These are phyloP conservation scores for Fraxinus anomala DNA, from an alignment of 257 asterid genomes.

Conservation along the genomic window DNA sequence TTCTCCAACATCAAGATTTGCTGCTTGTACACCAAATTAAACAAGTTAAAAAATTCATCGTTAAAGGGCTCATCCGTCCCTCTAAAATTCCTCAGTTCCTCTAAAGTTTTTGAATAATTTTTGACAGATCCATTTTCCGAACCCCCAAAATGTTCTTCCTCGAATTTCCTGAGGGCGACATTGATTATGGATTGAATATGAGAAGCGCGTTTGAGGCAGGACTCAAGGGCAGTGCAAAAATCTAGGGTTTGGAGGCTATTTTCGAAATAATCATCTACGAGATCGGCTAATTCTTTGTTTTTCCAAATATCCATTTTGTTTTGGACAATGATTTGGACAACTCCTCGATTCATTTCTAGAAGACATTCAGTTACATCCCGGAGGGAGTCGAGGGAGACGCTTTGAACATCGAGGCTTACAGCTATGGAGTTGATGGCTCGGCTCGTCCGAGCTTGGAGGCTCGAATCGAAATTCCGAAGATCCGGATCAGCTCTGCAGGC, in stretches of 20 bases:
- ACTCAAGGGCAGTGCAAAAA: slow-evolving; percentile 72
- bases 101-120: slow-evolving; percentile 53
- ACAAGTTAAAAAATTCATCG: slow-evolving; percentile 56
- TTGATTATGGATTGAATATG: slow-evolving; percentile 60
- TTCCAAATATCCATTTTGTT: slow-evolving; percentile 74
- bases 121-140: slow-evolving; percentile 20
- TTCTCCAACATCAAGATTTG: slow-evolving; percentile 62
- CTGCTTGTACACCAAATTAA: slow-evolving; percentile 49
- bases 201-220: slow-evolving; percentile 21
- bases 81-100: slow-evolving; percentile 60
- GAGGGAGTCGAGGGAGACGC: slow-evolving; percentile 80
- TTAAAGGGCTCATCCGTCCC: slow-evolving; percentile 74
- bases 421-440: slow-evolving; percentile 78
- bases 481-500: slow-evolving; percentile 84
- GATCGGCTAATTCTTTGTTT: slow-evolving; percentile 55
- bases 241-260: slow-evolving; percentile 73
- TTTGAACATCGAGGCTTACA: slow-evolving; percentile 53
- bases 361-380: slow-evolving; percentile 67
- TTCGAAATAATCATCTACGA: slow-evolving; percentile 80
- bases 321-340: slow-evolving; percentile 60
- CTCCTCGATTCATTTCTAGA: slow-evolving; percentile 75
- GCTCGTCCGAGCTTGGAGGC: slow-evolving; percentile 62
- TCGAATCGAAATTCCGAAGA: slow-evolving; percentile 62
- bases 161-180: slow-evolving; percentile 57
- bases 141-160: slow-evolving; percentile 42